A percentile compares a stretch with the other conserved stretches of the same genome.
Evolutionary conservation across 768 basidiomycete genomes (phyloP).

Genomic region (Suillus discolor): DNA sequence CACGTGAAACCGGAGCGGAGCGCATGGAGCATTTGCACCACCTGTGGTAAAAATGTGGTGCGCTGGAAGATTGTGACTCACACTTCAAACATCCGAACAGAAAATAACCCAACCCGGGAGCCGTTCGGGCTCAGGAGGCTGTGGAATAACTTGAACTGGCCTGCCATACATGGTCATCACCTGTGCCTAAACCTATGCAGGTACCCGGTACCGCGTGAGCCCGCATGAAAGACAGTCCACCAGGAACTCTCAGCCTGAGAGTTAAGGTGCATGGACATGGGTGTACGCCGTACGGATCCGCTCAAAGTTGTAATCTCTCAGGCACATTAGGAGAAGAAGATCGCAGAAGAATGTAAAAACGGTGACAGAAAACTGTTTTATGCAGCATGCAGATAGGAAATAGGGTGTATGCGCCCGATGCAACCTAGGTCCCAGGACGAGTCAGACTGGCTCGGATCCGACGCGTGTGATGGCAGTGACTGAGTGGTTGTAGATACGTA

Average conservation of each 20-base stretch:
- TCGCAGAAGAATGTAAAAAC: neutral
- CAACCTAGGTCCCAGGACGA: neutral
- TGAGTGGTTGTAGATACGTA: neutral
- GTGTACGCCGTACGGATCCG: too few species aligned
- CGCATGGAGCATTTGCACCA: neutral
- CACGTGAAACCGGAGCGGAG: neutral
- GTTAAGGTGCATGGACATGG: neutral
- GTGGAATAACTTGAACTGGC: neutral
- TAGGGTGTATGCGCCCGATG: neutral
- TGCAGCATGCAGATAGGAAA: neutral
- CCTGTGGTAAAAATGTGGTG: neutral
- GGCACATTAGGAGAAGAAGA: neutral
- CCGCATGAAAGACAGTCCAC: neutral
- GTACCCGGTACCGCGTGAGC: neutral
- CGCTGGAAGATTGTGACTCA: neutral
- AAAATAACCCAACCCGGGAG: neutral
- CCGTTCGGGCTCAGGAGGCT: neutral
- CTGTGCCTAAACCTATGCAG: neutral
- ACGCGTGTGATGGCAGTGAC: neutral
- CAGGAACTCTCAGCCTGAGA: neutral
- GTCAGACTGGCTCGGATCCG: neutral
- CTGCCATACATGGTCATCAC: neutral
- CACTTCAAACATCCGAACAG: neutral
- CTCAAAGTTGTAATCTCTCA: neutral
- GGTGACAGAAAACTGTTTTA: neutral